phyloP scores from a whole-genome alignment of 2,329 filamentous ascomycete species.

The Incumbomyces delicatus region DNA sequence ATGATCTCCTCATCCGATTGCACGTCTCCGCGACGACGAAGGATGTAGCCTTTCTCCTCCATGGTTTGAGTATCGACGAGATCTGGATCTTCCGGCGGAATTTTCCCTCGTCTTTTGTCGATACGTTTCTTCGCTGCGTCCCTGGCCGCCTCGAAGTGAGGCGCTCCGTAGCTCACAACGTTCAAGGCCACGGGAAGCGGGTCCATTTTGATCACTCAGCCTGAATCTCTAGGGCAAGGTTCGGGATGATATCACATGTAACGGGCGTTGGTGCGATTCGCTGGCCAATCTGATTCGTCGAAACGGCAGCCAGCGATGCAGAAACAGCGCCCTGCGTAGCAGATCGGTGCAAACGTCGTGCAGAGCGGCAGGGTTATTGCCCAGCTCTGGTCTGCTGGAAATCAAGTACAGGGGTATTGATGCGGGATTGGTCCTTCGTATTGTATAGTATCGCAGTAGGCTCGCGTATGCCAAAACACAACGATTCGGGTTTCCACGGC shows the following conservation, averaged over 20 bases:
- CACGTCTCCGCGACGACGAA: slow-evolving; percentile 19
- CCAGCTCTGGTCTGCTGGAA: too few species aligned
- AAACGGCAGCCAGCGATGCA: neutral
- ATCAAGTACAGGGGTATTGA: too few species aligned
- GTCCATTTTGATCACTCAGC: slow-evolving; percentile 7
- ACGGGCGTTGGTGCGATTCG: neutral
- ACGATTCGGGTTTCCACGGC: too few species aligned
- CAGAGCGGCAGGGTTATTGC: neutral
- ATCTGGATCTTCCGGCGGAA: slow-evolving; percentile 13
- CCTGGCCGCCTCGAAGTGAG: slow-evolving; percentile 18
- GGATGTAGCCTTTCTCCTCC: slow-evolving; percentile 20
- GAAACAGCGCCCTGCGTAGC: neutral
- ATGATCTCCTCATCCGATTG: slow-evolving; percentile 22
- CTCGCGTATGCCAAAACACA: too few species aligned
- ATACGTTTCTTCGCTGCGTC: slow-evolving; percentile 15
- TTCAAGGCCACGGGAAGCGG: slow-evolving; percentile 14
- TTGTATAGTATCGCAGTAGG: too few species aligned
- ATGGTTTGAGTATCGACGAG: slow-evolving; percentile 13
- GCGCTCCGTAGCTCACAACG: slow-evolving; percentile 14
- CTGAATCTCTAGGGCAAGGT: neutral
- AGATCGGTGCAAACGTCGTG: neutral
- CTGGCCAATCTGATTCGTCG: slow-evolving; percentile 2
- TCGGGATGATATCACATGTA: too few species aligned
- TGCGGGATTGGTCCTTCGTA: too few species aligned
- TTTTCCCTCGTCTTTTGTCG: slow-evolving; percentile 14